Evolutionary conservation across 2,329 filamentous ascomycete genomes (phyloP).

Genomic region (Talaromyces sp.): DNA sequence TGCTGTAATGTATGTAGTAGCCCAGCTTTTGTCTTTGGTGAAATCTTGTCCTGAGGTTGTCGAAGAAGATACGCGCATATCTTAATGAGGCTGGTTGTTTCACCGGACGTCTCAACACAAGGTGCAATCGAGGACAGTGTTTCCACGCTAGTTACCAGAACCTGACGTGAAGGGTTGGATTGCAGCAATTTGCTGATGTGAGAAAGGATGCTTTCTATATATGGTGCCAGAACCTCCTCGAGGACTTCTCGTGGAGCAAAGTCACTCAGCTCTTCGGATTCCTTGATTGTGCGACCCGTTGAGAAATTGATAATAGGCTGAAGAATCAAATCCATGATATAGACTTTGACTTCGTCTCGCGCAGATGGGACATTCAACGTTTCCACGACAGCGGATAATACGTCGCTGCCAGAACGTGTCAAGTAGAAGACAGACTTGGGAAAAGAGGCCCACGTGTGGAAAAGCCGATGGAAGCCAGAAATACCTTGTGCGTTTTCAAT

Average conservation of each 20-base stretch:
- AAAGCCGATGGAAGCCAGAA: constrained; percentile 73
- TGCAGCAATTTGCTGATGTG: constrained; percentile 50
- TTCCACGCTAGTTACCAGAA: constrained; percentile 74
- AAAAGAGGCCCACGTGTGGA: constrained; percentile 73
- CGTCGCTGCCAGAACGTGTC: constrained; percentile 50
- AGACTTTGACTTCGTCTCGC: constrained; percentile 81
- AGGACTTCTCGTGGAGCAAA: constrained; percentile 35
- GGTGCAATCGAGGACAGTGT: constrained; percentile 71
- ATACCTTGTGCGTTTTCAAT: constrained; percentile 84
- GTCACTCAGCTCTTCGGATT: constrained; percentile 41
- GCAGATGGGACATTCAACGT: constrained; percentile 67
- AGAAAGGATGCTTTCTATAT: constrained; percentile 61
- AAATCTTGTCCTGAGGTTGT: constrained; percentile 79
- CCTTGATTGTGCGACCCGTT: constrained; percentile 46
- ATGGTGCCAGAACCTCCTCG: constrained; percentile 41
- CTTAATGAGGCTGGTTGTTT: constrained; percentile 71
- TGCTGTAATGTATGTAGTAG: constrained; percentile 75
- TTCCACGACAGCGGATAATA: constrained; percentile 67
- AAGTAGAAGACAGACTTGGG: constrained; percentile 65
- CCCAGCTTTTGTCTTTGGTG: constrained; percentile 73
- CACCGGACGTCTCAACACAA: constrained; percentile 56
- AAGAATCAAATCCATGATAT: constrained; percentile 68
- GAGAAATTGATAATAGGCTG: constrained; percentile 61
- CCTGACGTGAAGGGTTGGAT: constrained; percentile 60
- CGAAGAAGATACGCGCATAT: constrained; percentile 76